Percentiles rank a stretch among this genome's conserved stretches.
Evolutionary conservation across 2,329 filamentous ascomycete species (phyloP).

Genomic region (Nothomitra cinnamomea): DNA sequence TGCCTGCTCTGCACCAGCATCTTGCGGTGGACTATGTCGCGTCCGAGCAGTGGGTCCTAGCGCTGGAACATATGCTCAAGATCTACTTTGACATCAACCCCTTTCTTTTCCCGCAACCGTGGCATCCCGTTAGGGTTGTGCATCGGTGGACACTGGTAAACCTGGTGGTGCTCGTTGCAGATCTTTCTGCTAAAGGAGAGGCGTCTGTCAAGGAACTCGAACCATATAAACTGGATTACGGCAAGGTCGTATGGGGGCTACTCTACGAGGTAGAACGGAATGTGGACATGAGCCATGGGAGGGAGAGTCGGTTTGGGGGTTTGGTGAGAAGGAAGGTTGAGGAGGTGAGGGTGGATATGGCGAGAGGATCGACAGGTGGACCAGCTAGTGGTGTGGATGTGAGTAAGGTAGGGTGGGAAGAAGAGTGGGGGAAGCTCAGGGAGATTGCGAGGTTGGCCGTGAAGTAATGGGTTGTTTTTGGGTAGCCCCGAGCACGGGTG

Average conservation of each 20-base stretch:
- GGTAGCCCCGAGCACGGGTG: too few species aligned
- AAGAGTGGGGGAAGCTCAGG: slow-evolving; percentile 7
- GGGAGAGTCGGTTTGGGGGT: slow-evolving; percentile 23
- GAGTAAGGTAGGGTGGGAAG: not conserved
- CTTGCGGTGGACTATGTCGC: slow-evolving; percentile 32
- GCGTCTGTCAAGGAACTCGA: slow-evolving; percentile 13
- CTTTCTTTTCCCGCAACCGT: slow-evolving; percentile 27
- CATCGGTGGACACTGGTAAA: slow-evolving; percentile 26
- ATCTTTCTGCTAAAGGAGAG: not conserved
- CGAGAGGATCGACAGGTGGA: slow-evolving; percentile 6
- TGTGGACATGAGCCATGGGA: slow-evolving; percentile 26
- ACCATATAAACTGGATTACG: slow-evolving; percentile 23
- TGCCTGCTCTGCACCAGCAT: slow-evolving; percentile 34
- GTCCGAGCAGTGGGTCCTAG: slow-evolving; percentile 25
- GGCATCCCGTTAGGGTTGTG: slow-evolving; percentile 37
- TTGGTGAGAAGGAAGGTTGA: slow-evolving; percentile 22
- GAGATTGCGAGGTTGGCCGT: slow-evolving; percentile 2
- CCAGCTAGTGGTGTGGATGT: not conserved
- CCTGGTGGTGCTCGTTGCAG: slow-evolving; percentile 18
- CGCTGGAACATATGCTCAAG: slow-evolving; percentile 33
- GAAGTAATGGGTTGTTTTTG: too few species aligned
- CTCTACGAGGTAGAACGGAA: slow-evolving; percentile 24
- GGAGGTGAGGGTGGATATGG: slow-evolving; percentile 19
- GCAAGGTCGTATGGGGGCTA: slow-evolving; percentile 25
- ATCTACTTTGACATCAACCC: slow-evolving; percentile 35